A percentile compares a stretch with the other conserved stretches of the same genome.
These are phyloP conservation scores for Diaporthe humulicola DNA, from an alignment of 2,329 filamentous ascomycete genomes.

Conservation along the genomic window DNA sequence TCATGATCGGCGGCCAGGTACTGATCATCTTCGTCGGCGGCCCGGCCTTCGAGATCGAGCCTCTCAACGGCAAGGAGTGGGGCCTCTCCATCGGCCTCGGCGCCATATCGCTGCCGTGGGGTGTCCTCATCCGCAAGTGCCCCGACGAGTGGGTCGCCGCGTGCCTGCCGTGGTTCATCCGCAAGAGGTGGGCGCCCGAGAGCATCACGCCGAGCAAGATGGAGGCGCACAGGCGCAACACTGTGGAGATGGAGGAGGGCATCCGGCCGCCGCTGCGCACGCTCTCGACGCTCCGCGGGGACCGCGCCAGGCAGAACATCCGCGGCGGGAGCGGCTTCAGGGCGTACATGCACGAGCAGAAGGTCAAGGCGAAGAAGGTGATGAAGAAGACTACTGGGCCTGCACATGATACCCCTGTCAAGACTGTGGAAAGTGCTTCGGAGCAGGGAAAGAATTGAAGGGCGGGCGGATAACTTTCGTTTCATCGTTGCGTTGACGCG, in stretches of 20 bases:
- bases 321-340: constrained; percentile 41
- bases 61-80: constrained; percentile 80
- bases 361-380: constrained; percentile 42
- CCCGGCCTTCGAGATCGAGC: constrained; percentile 76
- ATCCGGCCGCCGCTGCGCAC: constrained; percentile 43
- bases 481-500: background rate
- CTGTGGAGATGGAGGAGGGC: constrained; percentile 33
- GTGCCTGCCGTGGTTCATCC: constrained; percentile 41
- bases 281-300: constrained; percentile 45
- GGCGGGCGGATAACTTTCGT: background rate
- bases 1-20: constrained; percentile 88
- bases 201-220: constrained; percentile 38
- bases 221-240: constrained; percentile 32
- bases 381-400: constrained; percentile 16
- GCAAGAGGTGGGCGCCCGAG: constrained; percentile 42
- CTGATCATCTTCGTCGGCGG: constrained; percentile 89
- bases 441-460: constrained; percentile 14
- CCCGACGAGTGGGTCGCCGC: constrained; percentile 70
- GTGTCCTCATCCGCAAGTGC: constrained; percentile 77
- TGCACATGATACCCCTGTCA: constrained; percentile 1
- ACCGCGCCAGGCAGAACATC: constrained; percentile 45
- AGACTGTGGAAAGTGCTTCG: constrained; percentile 29
- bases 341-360: constrained; percentile 47
- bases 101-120: constrained; percentile 80
- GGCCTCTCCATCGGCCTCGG: constrained; percentile 85